Evolutionary conservation across 2,329 filamentous ascomycete genomes (phyloP), one percentile per base, ranked within the genome.

Genomic region (Pseudopithomyces maydicus): DNA sequence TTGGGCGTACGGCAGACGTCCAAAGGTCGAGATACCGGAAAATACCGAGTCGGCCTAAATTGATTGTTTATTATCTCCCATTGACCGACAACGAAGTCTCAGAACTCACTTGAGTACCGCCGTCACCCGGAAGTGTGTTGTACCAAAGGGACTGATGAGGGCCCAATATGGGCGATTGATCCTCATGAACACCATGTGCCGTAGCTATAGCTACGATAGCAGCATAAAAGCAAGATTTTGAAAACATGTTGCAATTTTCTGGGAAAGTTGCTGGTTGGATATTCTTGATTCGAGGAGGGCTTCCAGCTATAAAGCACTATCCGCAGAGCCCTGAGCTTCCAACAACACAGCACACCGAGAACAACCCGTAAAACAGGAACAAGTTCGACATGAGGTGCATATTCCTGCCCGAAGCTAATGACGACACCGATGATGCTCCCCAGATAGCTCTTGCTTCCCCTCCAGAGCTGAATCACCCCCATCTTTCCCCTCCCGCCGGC

Each of bases 21-120:
- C 91, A 71, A 95, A 95, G 7, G 91, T 96, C 1, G 89, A 90
- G 69, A 96, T 95, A 26, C 91, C 91, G 1, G 90, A 94, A 78
- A 95, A 96, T 56, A 95, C 90, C 0, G 90, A 92, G 74, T 96
- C 91, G 57, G 91, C 91, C 89, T 93, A 58, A 39, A 4, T 22
- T 41, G 2, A 60, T 74, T 54, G 73, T 59, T 58, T 36, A 33
- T n/a, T n/a, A 43, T 52, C 29, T 26, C 20, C 32, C 32, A 2
- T 8, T 42, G 22, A n/a, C 39, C 1, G 14, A 2, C 17, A 4
- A 35, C 14, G 6, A 39, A 7, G 32, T 45, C 6, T n/a, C 60
- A 79, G 47, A 68, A 90, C 26, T 5, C 8, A 29, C 90, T 82
- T 95, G 90, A 38, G 87, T 95, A 54, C 91, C 91, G 23, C 91